Evolutionary conservation across 805 yeast genomes (phyloP).

Genomic region (Millerozyma acaciae): DNA sequence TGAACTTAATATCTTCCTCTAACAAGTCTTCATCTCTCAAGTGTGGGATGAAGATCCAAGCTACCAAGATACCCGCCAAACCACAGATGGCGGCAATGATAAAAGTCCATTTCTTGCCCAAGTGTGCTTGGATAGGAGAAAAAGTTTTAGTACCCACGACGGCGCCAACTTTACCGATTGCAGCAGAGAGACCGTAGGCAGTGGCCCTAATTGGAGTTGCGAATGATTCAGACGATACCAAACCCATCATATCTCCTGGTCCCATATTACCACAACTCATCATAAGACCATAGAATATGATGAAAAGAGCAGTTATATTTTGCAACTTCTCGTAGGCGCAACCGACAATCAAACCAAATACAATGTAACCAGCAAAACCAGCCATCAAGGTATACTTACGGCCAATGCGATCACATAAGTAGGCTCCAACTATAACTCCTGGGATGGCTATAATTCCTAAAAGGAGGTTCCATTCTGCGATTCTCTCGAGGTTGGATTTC

Average conservation of each 20-base stretch:
- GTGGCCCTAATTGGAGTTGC: slow-evolving; percentile 80
- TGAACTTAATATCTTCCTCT: slow-evolving; percentile 60
- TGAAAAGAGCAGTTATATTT: slow-evolving; percentile 58
- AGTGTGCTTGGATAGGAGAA: slow-evolving; percentile 58
- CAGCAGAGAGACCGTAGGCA: slow-evolving; percentile 71
- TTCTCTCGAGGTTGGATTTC: slow-evolving; percentile 40
- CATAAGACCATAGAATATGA: slow-evolving; percentile 71
- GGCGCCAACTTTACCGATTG: slow-evolving; percentile 82
- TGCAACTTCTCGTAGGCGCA: slow-evolving; percentile 54
- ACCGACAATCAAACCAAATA: slow-evolving; percentile 70
- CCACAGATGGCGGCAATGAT: slow-evolving; percentile 77
- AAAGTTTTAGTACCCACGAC: slow-evolving; percentile 74
- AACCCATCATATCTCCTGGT: slow-evolving; percentile 75
- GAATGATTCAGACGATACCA: slow-evolving; percentile 58
- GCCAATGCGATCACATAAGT: slow-evolving; percentile 59
- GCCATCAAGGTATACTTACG: slow-evolving; percentile 67
- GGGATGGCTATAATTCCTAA: slow-evolving; percentile 66
- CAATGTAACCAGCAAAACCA: slow-evolving; percentile 68
- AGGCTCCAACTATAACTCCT: slow-evolving; percentile 70
- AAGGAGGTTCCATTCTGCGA: slow-evolving; percentile 72
- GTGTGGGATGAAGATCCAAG: slow-evolving; percentile 64
- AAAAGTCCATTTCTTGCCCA: slow-evolving; percentile 73
- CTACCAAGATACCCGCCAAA: slow-evolving; percentile 54
- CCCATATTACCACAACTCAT: slow-evolving; percentile 70
- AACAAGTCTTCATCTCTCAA: slow-evolving; percentile 65